These are phyloP conservation scores for Coffea canephora DNA, from an alignment of 257 asterid species.

Conservation along the genomic window DNA sequence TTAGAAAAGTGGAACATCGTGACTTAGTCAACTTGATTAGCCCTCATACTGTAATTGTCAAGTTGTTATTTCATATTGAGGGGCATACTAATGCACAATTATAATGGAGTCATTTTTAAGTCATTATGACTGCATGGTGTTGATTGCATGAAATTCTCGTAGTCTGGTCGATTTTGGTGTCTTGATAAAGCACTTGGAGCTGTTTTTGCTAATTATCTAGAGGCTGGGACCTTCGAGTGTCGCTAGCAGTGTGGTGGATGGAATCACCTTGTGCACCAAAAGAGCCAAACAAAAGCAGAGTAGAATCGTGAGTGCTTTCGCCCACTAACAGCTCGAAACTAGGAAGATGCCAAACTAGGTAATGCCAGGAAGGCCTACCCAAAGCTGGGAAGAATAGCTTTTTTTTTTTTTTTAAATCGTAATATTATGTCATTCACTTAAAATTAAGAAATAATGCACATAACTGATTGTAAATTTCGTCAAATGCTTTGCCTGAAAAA, in stretches of 20 bases:
- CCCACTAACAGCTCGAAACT: conserved; percentile 23
- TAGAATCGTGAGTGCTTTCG: conserved; percentile 27
- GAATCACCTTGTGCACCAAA: conserved; percentile 39
- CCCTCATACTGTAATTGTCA: conserved; percentile 22
- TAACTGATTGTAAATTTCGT: neutral
- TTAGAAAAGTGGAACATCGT: conserved; percentile 7
- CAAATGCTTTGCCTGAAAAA: neutral
- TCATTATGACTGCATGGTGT: conserved; percentile 4
- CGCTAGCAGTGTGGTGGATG: conserved; percentile 25
- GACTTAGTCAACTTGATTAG: conserved; percentile 35
- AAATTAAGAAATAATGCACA: neutral
- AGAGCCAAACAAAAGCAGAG: conserved; percentile 37
- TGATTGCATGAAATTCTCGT: conserved; percentile 17
- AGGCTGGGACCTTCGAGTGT: neutral
- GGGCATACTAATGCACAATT: conserved; percentile 1
- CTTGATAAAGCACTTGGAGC: conserved; percentile 1
- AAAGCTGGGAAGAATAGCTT: conserved; percentile 17
- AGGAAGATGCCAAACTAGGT: conserved; percentile 42
- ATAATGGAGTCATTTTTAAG: conserved; percentile 1
- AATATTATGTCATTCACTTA: neutral
- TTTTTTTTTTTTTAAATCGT: neutral
- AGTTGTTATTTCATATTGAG: conserved; percentile 16
- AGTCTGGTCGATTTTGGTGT: conserved; percentile 11
- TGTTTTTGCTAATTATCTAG: conserved; percentile 6
- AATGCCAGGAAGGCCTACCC: conserved; percentile 27